Percentiles rank a stretch among this genome's conserved stretches.
Evolutionary conservation across 495 filamentous ascomycete species (phyloP).

Genomic region (Rusavskia elegans): DNA sequence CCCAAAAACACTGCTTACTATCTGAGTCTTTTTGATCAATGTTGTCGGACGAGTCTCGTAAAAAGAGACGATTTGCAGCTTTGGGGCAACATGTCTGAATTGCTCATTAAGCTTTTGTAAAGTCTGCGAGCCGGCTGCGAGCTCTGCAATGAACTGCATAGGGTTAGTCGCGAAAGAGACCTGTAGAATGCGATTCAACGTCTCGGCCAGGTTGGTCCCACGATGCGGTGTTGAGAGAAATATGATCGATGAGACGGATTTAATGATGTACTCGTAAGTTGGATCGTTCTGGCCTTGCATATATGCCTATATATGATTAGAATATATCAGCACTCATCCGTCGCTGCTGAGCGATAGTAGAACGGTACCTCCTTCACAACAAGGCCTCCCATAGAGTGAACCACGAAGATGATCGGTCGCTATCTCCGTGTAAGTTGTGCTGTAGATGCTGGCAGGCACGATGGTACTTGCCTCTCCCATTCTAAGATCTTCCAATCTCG

Average conservation of each 20-base stretch:
- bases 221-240: slow-evolving; percentile 35
- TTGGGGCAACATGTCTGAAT: slow-evolving; percentile 25
- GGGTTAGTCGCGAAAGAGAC: slow-evolving; percentile 10
- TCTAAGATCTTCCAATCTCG: slow-evolving; percentile 5
- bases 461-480: slow-evolving; percentile 8
- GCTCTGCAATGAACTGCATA: slow-evolving; percentile 27
- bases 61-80: slow-evolving; percentile 27
- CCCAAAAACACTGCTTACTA: no score
- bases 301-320: slow-evolving; percentile 9
- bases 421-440: not conserved
- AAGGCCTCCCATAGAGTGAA: slow-evolving; percentile 18
- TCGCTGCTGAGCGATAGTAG: no score
- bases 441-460: no score
- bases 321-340: no score
- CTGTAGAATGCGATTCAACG: slow-evolving; percentile 18
- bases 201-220: slow-evolving; percentile 25
- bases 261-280: slow-evolving; percentile 19
- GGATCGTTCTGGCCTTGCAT: slow-evolving; percentile 22
- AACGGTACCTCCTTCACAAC: slow-evolving; percentile 10
- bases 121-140: slow-evolving; percentile 17
- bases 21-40: not conserved
- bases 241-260: slow-evolving; percentile 20
- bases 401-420: slow-evolving; percentile 18
- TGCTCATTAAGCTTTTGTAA: slow-evolving; percentile 29
- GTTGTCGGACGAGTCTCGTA: slow-evolving; percentile 28